A percentile compares a stretch with the other conserved stretches of the same genome.
These are phyloP conservation scores for Plectosphaerella sp. DNA, from an alignment of 2,329 filamentous ascomycete species.

Conservation along the genomic window DNA sequence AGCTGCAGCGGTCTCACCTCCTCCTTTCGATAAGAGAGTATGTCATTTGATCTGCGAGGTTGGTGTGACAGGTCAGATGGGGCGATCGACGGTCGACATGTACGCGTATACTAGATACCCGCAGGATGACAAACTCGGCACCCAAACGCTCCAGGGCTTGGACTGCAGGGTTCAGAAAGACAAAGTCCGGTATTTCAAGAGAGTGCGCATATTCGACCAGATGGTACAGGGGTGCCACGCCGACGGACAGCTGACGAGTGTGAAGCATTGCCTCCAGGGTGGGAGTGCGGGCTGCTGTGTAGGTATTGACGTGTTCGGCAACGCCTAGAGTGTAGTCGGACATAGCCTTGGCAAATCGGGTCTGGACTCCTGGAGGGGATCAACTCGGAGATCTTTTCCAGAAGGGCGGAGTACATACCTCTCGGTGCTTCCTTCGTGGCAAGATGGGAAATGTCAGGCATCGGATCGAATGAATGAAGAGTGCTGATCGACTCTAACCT, in stretches of 20 bases:
- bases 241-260: constrained; percentile 13
- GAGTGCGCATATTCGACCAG: constrained; percentile 16
- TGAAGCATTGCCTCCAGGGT: constrained; percentile 13
- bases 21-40: constrained; percentile 16
- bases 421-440: not conserved
- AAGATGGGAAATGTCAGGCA: not conserved
- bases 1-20: constrained; percentile 5
- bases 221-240: constrained; percentile 14
- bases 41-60: constrained; percentile 14
- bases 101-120: not conserved
- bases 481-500: not conserved
- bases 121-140: constrained; percentile 17
- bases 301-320: constrained; percentile 11
- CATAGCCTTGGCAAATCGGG: constrained; percentile 13
- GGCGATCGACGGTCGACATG: not conserved
- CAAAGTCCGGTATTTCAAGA: constrained; percentile 13
- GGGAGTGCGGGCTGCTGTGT: constrained; percentile 5
- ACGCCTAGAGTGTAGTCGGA: constrained; percentile 12
- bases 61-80: not conserved
- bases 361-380: constrained; percentile 9
- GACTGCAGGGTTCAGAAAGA: constrained; percentile 13
- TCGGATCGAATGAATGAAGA: not conserved
- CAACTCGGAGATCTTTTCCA: not conserved
- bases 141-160: constrained; percentile 15
- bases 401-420: not conserved